These are phyloP conservation scores for Nyssa sinensis DNA, from an alignment of 148 eudicot genomes.

Conservation along the genomic window DNA sequence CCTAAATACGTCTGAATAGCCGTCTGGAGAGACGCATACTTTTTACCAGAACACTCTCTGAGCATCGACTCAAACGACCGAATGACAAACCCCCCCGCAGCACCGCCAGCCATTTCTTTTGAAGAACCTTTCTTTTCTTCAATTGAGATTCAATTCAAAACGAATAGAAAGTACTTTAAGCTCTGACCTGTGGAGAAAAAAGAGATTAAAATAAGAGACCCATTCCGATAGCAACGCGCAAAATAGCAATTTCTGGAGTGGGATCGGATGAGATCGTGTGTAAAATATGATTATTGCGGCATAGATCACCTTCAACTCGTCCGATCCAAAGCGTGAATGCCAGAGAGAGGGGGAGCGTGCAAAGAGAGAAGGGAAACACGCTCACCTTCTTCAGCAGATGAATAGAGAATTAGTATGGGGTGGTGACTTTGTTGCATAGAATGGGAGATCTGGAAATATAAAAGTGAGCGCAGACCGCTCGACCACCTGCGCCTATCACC, in stretches of 20 bases:
- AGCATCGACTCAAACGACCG: constrained; percentile 95
- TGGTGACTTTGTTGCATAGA: background rate
- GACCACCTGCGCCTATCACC: background rate
- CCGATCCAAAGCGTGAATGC: background rate
- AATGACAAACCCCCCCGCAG: constrained; percentile 90
- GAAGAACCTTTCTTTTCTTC: background rate
- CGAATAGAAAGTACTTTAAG: background rate
- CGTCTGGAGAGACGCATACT: constrained; percentile 62
- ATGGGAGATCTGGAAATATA: background rate
- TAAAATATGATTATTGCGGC: background rate
- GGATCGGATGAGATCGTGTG: background rate
- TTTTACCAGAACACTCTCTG: constrained; percentile 75
- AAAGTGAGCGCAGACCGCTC: background rate
- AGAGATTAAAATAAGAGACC: background rate
- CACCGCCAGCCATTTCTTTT: constrained; percentile 75
- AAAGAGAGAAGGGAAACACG: too few relatives aligned
- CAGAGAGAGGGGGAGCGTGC: background rate
- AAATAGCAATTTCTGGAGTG: background rate
- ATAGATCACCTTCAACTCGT: background rate
- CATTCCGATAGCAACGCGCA: background rate
- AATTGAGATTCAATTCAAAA: background rate
- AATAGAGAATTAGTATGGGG: background rate
- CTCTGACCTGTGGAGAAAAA: background rate
- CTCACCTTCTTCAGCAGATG: background rate
- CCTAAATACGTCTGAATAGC: constrained; percentile 77